Evolutionary conservation across 1,284 basidiomycete genomes (phyloP), one percentile per base, ranked within the genome.

Genomic region (Cerioporus squamosus): DNA sequence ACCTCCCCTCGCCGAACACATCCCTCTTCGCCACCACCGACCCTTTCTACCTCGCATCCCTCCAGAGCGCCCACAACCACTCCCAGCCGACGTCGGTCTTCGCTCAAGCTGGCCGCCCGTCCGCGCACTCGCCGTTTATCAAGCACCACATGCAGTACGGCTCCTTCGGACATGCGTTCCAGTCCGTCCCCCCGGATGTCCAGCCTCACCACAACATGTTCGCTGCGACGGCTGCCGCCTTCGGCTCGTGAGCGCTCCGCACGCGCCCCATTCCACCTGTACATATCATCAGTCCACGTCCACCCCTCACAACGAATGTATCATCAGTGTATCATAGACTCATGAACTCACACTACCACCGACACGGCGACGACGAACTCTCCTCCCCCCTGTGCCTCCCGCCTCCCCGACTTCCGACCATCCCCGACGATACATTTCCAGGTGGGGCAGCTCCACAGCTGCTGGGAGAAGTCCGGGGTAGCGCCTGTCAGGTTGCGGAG

Each of bases 21-120:
- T 86, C 88, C 6, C 71, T 79, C 14, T 90, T 90, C 69, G 76
- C 87, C 2, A 80, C 85, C 46, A 86, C 85, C 3, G 88, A 90
- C 68, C 88, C 88, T 1, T 90, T 90, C 70, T 90, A 88, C 70
- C 71, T 88, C 59, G 81, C 82, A 0, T 82, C 86, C 64, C 65
- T 79, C n/a, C 84, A 85, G 63, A 73, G 80, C 29, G 68, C 78
- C 39, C 80, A 84, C 64, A 71, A 70, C 51, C 69, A 75, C 47
- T 66, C 72, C 20, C 57, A 73, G 5, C 62, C 74, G 1, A 68
- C 76, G 7, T 73, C 74, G 7, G 75, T 80, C 57, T 80, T 83
- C 62, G 68, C 72, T 17, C 80, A 81, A 36, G 69, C 74, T 17
- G 79, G 76, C 3, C 69, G 70, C 23, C 75, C 79, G 4, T 62